Evolutionary conservation across 108 stramenopile species (phyloP), one percentile per base, ranked within the genome.

Genomic region (Cyclotella baltica): DNA sequence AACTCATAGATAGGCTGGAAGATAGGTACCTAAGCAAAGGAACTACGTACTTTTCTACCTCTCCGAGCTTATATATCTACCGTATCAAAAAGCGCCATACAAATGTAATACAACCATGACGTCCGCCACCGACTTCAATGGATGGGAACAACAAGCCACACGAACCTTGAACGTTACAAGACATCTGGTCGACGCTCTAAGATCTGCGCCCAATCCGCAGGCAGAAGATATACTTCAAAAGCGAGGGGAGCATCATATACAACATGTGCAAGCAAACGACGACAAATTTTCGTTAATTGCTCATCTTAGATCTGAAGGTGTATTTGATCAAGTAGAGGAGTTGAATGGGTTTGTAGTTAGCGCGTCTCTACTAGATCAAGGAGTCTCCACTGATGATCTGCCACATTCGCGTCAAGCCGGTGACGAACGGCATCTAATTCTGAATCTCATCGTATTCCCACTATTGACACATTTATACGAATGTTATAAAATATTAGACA

Each of bases 401-500:
- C 3, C 22, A 23, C 2, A 1, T 1, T 25, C 55, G 22, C 22
- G 11, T 27, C 55, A 27, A 27, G 9, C 2, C 34, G 20, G 13
- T 23, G 74, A 76, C 38, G 81, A 85, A 30, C 67, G 84, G 48
- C 48, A 70, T 59, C 72, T 62, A 74, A 68, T 85, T 38, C 48
- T 83, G 23, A 28, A 79, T 48, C 37, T 40, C 29, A 48, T 81
- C 20, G 28, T 85, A 27, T 56, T 78, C 31, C 85, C 85, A 2
- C 33, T 85, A 25, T 53, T 85, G 57, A 57, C 47, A 30, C 28
- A 72, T 46, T 27, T 85, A 62, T 52, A 70, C 37, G 34, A 66
- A 22, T 82, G 72, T 43, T 85, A 81, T 43, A 23, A 37, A n/a
- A 64, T 72, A 47, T 47, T 85, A 48, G 85, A 85, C 58, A 52